phyloP scores from a whole-genome alignment of 148 eudicot genomes.

The Agrostemma githago region DNA sequence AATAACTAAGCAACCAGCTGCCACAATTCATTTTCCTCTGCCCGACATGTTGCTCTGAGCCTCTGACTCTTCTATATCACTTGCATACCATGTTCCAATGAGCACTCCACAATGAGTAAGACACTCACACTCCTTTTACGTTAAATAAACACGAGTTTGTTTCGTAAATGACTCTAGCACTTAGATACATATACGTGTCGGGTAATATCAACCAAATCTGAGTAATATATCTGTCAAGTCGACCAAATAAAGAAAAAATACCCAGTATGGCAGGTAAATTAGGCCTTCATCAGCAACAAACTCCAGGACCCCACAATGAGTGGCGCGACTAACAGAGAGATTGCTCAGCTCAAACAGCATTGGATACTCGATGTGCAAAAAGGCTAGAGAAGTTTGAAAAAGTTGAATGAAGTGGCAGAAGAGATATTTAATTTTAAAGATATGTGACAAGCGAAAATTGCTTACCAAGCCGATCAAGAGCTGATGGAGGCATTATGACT shows the following conservation, averaged over 20 bases:
- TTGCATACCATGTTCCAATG: neutral
- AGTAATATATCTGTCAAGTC: neutral
- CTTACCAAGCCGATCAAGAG: conserved; percentile 41
- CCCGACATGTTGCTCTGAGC: neutral
- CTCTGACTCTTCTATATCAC: neutral
- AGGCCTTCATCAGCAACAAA: conserved; percentile 39
- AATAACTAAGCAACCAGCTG: neutral
- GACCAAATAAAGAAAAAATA: conserved; percentile 11
- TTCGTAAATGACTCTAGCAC: neutral
- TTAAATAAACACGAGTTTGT: neutral
- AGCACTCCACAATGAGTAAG: neutral
- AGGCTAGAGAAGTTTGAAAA: conserved; percentile 17
- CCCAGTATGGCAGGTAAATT: conserved; percentile 35
- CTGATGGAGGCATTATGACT: conserved; percentile 43
- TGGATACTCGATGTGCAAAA: conserved; percentile 37
- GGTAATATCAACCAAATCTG: neutral
- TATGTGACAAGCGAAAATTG: neutral
- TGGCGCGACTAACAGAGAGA: conserved; percentile 27
- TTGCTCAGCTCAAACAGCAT: conserved; percentile 38
- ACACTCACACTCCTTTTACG: neutral
- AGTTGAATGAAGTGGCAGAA: conserved; percentile 10
- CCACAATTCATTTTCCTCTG: neutral
- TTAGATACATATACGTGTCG: neutral
- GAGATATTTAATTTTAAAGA: neutral
- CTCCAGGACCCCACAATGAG: conserved; percentile 39